These are phyloP conservation scores for Phyllosticta citribraziliensis DNA, from an alignment of 2,329 filamentous ascomycete genomes.

Conservation along the genomic window DNA sequence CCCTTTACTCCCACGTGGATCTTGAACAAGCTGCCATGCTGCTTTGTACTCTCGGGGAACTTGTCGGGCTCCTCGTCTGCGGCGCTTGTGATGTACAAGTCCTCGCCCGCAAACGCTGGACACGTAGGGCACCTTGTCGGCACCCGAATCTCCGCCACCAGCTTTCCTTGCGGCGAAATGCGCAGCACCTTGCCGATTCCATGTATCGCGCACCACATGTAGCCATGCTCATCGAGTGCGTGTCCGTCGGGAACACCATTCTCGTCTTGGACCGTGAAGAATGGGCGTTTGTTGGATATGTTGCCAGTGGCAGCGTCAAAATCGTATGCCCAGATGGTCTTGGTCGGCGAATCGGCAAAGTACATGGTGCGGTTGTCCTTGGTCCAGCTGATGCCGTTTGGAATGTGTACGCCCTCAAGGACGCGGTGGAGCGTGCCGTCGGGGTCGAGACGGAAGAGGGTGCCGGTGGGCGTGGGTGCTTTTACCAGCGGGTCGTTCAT, in stretches of 20 bases:
- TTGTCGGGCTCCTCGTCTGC: slow-evolving; percentile 56
- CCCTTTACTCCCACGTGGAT: slow-evolving; percentile 66
- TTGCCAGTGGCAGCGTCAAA: slow-evolving; percentile 55
- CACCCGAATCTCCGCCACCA: slow-evolving; percentile 65
- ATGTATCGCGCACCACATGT: slow-evolving; percentile 82
- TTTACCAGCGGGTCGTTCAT: slow-evolving; percentile 74
- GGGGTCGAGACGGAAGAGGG: slow-evolving; percentile 61
- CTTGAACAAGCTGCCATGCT: slow-evolving; percentile 63
- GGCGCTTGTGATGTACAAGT: slow-evolving; percentile 72
- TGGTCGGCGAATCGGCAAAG: slow-evolving; percentile 67
- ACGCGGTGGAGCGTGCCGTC: slow-evolving; percentile 51
- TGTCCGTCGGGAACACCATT: slow-evolving; percentile 67
- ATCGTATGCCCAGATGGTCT: slow-evolving; percentile 64
- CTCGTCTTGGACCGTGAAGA: slow-evolving; percentile 53
- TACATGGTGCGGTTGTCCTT: slow-evolving; percentile 64
- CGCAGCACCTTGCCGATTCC: slow-evolving; percentile 67
- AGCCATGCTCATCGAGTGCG: slow-evolving; percentile 72
- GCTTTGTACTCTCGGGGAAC: slow-evolving; percentile 50
- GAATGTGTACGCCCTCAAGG: slow-evolving; percentile 59
- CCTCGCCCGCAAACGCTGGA: slow-evolving; percentile 63
- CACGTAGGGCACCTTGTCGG: slow-evolving; percentile 77
- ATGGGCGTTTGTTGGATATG: slow-evolving; percentile 59
- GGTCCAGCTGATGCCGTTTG: slow-evolving; percentile 79
- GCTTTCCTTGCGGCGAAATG: slow-evolving; percentile 57
- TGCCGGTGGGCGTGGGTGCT: slow-evolving; percentile 45